Evolutionary conservation across 73 alveolate species (phyloP).

Genomic region (Durusdinium trenchii): DNA sequence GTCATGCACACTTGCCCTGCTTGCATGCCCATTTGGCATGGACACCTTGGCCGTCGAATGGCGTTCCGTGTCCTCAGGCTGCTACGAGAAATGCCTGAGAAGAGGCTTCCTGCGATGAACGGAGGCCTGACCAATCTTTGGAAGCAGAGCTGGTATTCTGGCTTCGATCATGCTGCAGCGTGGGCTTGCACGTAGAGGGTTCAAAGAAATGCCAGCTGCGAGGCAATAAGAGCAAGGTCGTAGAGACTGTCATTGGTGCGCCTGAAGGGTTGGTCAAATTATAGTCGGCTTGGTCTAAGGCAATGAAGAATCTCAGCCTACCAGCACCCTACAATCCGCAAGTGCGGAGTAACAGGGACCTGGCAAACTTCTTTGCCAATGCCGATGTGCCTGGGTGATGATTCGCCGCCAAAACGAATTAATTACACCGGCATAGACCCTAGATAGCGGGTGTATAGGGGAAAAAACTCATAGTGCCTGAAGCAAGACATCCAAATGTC

Average conservation of each 20-base stretch:
- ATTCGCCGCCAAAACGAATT: background rate
- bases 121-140: constrained; percentile 65
- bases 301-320: constrained; percentile 32
- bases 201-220: background rate
- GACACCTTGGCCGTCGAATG: no score
- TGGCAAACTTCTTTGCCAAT: constrained; percentile 47
- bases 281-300: no score
- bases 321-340: constrained; percentile 52
- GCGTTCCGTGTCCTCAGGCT: background rate
- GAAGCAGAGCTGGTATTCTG: constrained; percentile 62
- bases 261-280: no score
- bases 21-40: no score
- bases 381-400: constrained; percentile 32
- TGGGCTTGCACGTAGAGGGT: background rate
- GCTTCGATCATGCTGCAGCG: constrained; percentile 48
- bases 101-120: constrained; percentile 32
- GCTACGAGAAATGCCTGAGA: constrained; percentile 35
- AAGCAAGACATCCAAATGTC: no score
- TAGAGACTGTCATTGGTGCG: no score
- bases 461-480: no score
- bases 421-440: background rate
- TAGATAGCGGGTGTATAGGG: no score
- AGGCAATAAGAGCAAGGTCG: background rate
- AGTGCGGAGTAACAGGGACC: constrained; percentile 77
- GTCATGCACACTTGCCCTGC: no score